Evolutionary conservation across 2,329 filamentous ascomycete genomes (phyloP), one percentile per base, ranked within the genome.

Genomic region (Trichoderma semiorbis): DNA sequence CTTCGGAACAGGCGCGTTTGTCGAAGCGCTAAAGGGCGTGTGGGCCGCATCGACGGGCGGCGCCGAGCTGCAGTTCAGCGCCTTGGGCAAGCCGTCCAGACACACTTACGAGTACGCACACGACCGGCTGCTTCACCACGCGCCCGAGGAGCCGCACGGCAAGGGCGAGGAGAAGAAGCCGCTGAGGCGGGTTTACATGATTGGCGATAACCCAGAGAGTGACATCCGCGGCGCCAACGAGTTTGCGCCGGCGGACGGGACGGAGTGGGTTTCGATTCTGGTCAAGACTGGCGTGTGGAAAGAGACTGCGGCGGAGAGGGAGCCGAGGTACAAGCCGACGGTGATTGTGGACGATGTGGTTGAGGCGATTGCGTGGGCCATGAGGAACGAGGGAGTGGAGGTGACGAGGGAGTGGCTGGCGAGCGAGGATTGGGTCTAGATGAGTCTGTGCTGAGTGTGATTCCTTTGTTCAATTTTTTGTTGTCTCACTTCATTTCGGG

Each of bases 1-100:
- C 6, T 88, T 98, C 55, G 96, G 95, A 1, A 96, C 98, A 80
- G 96, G 96, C 21, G 94, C 93, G 1, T 98, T 98, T 81, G 89
- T 93, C 73, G 92, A 92, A 58, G 93, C 94, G 0, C 83, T 98
- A 18, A 88, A 91, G 74, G 95, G 94, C 0, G 87, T 96, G 1
- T 98, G 94, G 94, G 80, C 84, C 7, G 89, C 90, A 24, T 84
- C 93, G 5, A 97, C 93, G 0, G 86, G 86, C 12, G 90, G 89
- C 5, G 84, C 86, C 61, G 79, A 87, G 76, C 81, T 96, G 66
- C 80, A 86, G 68, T 89, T 89, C 74, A 89, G 86, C 1, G 86
- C 93, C 16, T 91, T 97, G 75, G 96, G 96, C 2, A 98, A 99
- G 82, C 96, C 96, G 16, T 89, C 90, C 72, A 83, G 85, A 58